These are phyloP conservation scores for Tolypocladium inflatum DNA, from an alignment of 2,329 filamentous ascomycete species.

Conservation along the genomic window DNA sequence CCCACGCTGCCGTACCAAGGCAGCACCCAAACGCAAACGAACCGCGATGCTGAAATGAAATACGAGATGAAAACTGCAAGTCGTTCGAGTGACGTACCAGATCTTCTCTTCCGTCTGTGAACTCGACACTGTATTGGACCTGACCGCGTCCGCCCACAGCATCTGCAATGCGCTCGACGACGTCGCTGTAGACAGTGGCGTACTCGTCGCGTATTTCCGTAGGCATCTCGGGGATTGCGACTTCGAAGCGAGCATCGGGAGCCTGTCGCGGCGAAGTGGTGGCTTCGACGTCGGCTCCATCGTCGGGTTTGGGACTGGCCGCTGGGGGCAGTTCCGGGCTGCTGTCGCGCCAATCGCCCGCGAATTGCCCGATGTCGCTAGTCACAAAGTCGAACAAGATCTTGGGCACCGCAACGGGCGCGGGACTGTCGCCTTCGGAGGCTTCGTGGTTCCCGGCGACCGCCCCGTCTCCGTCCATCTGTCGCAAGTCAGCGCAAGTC, in stretches of 20 bases:
- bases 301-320: not conserved
- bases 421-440: not conserved
- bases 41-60: too few relatives aligned
- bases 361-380: not conserved
- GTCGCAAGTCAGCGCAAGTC: not conserved
- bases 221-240: conserved; percentile 19
- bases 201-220: conserved; percentile 19
- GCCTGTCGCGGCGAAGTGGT: not conserved
- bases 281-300: not conserved
- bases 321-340: not conserved
- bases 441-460: not conserved
- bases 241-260: conserved; percentile 13
- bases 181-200: conserved; percentile 20
- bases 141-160: conserved; percentile 13
- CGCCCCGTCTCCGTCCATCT: conserved; percentile 9
- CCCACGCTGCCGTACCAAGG: not conserved
- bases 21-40: not conserved
- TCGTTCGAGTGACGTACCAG: conserved; percentile 20
- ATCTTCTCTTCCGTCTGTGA: conserved; percentile 34
- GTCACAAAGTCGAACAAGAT: conserved; percentile 8
- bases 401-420: not conserved
- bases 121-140: conserved; percentile 28
- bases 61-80: not conserved
- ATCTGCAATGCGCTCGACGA: conserved; percentile 26
- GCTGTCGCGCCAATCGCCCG: not conserved